Evolutionary conservation across 129 eudicot genomes (phyloP).

Genomic region (Gnaphalium uliginosum): DNA sequence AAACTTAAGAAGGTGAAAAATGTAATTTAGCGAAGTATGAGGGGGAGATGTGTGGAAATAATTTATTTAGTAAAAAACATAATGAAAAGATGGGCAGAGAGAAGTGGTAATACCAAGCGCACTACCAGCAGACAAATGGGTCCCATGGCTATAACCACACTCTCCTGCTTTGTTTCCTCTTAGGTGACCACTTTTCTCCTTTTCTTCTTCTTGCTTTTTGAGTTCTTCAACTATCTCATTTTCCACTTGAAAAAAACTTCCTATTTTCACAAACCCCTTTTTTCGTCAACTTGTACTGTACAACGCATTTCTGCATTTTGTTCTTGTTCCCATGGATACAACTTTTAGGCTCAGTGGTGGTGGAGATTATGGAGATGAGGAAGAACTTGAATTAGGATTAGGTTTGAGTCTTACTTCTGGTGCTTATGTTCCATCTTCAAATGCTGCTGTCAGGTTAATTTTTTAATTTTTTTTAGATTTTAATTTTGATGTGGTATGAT

Average conservation of each 20-base stretch:
- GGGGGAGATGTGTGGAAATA: conserved; percentile 19
- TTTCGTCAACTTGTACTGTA: neutral
- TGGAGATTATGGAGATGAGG: conserved; percentile 41
- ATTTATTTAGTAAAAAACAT: conserved; percentile 6
- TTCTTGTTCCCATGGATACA: conserved; percentile 29
- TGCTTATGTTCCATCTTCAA: conserved; percentile 33
- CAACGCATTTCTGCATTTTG: conserved; percentile 11
- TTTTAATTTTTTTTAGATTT: neutral
- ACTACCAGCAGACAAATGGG: conserved; percentile 67
- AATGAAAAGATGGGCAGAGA: conserved; percentile 29
- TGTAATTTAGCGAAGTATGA: neutral
- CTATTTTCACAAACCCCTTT: neutral
- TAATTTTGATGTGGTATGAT: neutral
- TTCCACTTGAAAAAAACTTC: neutral
- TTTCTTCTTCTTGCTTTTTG: conserved; percentile 33
- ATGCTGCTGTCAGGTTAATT: conserved; percentile 30
- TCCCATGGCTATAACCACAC: conserved; percentile 46
- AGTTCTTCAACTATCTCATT: neutral
- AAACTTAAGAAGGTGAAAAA: conserved; percentile 3
- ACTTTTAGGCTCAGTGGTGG: conserved; percentile 35
- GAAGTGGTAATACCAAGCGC: conserved; percentile 53
- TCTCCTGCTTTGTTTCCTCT: conserved; percentile 45
- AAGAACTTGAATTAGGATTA: conserved; percentile 74
- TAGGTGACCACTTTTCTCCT: conserved; percentile 42
- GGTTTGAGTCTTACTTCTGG: conserved; percentile 65